These are phyloP conservation scores for Colletotrichum euphorbiae DNA, from an alignment of 2,329 filamentous ascomycete species.

Conservation along the genomic window DNA sequence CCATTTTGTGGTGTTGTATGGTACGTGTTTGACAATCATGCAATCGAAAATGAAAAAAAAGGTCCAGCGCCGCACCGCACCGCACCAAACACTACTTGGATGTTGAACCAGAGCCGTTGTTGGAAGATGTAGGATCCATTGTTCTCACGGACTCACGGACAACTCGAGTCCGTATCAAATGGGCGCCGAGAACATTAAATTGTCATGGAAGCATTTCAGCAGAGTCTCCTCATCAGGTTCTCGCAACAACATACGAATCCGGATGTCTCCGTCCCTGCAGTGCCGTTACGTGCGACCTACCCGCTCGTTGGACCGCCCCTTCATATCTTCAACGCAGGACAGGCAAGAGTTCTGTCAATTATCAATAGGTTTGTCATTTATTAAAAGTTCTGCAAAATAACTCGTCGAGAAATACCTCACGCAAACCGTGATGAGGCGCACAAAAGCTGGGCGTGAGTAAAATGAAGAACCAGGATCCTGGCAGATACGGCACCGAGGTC, in stretches of 20 bases:
- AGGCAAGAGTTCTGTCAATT: neutral
- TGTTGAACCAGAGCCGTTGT: rapidly evolving
- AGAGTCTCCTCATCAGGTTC: neutral
- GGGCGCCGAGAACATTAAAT: neutral
- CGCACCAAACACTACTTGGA: neutral
- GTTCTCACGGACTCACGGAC: neutral
- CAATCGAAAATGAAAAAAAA: neutral
- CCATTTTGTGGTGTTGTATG: neutral
- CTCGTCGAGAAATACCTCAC: conserved; percentile 3
- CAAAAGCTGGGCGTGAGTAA: conserved; percentile 1
- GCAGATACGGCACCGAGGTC: conserved; percentile 5
- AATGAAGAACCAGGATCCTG: conserved; percentile 19
- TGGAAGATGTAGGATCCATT: neutral
- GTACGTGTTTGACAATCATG: neutral
- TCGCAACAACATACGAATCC: neutral
- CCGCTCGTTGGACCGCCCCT: neutral
- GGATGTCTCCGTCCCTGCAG: neutral
- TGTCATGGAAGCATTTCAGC: neutral
- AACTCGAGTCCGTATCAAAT: neutral
- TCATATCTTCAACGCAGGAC: neutral
- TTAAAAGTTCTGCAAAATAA: neutral
- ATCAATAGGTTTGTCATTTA: conserved; percentile 19
- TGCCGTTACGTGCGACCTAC: neutral
- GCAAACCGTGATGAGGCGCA: neutral
- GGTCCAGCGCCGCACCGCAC: neutral